Conservation (phyloP, 106 monocot species). For the Apostasia ramifera region DNA sequence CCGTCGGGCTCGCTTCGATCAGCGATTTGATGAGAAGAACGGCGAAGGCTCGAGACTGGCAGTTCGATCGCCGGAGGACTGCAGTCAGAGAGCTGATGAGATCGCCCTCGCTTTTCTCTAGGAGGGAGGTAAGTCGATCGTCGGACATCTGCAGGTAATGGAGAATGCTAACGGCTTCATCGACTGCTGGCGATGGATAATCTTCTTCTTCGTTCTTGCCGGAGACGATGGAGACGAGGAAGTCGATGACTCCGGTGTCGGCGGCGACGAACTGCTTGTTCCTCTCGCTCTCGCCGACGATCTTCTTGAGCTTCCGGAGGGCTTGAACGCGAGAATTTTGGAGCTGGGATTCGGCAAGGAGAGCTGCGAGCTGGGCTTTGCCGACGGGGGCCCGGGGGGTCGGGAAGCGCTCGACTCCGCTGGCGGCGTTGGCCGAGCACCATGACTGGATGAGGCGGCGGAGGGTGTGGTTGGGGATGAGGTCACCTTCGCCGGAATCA, state of each 20-base stretch:
- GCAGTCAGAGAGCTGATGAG: conserved; percentile 23
- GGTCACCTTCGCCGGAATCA: conserved; percentile 16
- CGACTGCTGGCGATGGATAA: conserved; percentile 1
- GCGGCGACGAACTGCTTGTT: conserved; percentile 22
- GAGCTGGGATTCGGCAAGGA: conserved; percentile 20
- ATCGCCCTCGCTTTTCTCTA: conserved; percentile 7
- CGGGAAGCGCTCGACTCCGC: conserved; percentile 49
- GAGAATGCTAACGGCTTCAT: conserved; percentile 47
- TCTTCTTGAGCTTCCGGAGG: conserved; percentile 21
- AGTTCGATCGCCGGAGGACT: conserved; percentile 18
- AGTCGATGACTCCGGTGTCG: conserved; percentile 17
- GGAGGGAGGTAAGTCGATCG: conserved; percentile 13
- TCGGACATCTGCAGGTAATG: conserved; percentile 37
- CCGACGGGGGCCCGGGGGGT: conserved; percentile 38
- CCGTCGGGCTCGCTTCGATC: neutral
- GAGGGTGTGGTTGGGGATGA: conserved; percentile 58
- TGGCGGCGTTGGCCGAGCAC: conserved; percentile 42
- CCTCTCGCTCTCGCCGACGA: conserved; percentile 31
- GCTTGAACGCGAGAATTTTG: neutral
- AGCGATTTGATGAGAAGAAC: conserved; percentile 3
- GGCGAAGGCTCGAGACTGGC: conserved; percentile 8
- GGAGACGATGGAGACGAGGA: conserved; percentile 28
- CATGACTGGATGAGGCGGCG: conserved; percentile 56
- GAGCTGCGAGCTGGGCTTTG: conserved; percentile 15
- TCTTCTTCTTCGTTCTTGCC: neutral